Percentiles rank a stretch among this genome's conserved stretches.
Conservation (phyloP, 2,329 filamentous ascomycete genomes). For the Alternaria sp. region DNA sequence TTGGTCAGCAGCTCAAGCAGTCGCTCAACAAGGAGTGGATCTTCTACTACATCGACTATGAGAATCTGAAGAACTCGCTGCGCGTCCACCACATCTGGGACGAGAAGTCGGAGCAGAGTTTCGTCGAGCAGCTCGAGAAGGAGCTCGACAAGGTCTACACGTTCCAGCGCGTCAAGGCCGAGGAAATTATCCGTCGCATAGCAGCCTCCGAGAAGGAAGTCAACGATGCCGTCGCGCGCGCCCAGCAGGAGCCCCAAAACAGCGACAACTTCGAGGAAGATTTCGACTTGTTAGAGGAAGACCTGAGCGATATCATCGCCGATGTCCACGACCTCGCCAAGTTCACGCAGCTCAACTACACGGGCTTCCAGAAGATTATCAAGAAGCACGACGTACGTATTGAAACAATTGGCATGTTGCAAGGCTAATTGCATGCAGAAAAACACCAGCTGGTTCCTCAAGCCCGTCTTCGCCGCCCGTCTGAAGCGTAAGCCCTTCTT, state of each 20-base stretch:
- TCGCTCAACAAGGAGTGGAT: conserved; percentile 97
- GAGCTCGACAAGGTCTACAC: conserved; percentile 98
- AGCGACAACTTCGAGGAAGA: conserved; percentile 80
- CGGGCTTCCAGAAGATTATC: conserved; percentile 99
- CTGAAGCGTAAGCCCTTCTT: conserved; percentile 98
- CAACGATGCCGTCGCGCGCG: conserved; percentile 79
- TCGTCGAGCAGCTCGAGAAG: conserved; percentile 84
- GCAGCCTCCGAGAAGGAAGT: conserved; percentile 89
- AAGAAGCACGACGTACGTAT: conserved; percentile 93
- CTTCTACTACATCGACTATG: conserved; percentile 99
- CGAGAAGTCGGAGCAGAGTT: conserved; percentile 89
- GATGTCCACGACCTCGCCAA: conserved; percentile 98
- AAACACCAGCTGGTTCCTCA: conserved; percentile 91
- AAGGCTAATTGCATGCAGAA: conserved; percentile 67
- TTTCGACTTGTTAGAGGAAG: conserved; percentile 91
- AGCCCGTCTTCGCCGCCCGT: conserved; percentile 92
- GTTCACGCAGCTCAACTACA: conserved; percentile 98
- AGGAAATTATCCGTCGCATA: conserved; percentile 93
- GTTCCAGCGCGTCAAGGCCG: conserved; percentile 96
- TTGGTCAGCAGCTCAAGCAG: conserved; percentile 95
- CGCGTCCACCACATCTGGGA: conserved; percentile 83
- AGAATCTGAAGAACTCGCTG: conserved; percentile 87
- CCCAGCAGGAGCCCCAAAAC: conserved; percentile 34
- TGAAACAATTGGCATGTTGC: conserved; percentile 6
- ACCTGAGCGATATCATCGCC: conserved; percentile 96